Evolutionary conservation across 106 monocot genomes (phyloP), one percentile per base, ranked within the genome.

Genomic region (Apostasia shenzhenica): DNA sequence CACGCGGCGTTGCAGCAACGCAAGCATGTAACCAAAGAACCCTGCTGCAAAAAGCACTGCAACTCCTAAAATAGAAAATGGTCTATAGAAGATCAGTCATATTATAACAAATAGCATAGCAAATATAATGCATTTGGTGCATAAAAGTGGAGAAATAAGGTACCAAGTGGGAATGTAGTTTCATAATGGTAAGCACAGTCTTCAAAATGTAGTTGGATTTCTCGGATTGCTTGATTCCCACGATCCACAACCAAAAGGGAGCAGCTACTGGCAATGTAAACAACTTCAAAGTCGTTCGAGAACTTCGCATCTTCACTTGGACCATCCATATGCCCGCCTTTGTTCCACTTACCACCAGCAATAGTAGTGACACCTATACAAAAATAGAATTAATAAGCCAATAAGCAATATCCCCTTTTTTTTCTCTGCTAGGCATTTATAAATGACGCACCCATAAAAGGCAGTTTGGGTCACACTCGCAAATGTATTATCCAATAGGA

Each of bases 1-100:
- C 13, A 99, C 85, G 47, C 84, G 79, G 5, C 85, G 81, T 66
- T 99, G 99, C 65, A 99, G 80, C 81, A 99, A 80, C 10, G 93
- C 99, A 58, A 99, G 87, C 99, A 99, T 99, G 81, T 99, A 99
- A 48, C 99, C 99, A 56, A 99, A 93, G 87, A 99, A 99, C 75
- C 82, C 93, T 68, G 99, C 93, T 54, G 90, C 93, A 72, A 93
- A 65, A 38, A 99, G 99, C 73, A 99, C 86, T 14, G 90, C 90
- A 71, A 93, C 67, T 50, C 92, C 99, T 99, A 79, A 54, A 79
- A 75, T 56, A 5, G 3, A 52, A 52, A 11, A 8, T 52, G 52
- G 6, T 52, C 9, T 52, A 52, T 6, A 52, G 6, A 52, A 8
- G 52, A 52, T 8, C 52, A 11, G 52, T 52, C 11, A 52, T 1